Evolutionary conservation across 106 monocot species (phyloP).

Genomic region (Apostasia shenzhenica): DNA sequence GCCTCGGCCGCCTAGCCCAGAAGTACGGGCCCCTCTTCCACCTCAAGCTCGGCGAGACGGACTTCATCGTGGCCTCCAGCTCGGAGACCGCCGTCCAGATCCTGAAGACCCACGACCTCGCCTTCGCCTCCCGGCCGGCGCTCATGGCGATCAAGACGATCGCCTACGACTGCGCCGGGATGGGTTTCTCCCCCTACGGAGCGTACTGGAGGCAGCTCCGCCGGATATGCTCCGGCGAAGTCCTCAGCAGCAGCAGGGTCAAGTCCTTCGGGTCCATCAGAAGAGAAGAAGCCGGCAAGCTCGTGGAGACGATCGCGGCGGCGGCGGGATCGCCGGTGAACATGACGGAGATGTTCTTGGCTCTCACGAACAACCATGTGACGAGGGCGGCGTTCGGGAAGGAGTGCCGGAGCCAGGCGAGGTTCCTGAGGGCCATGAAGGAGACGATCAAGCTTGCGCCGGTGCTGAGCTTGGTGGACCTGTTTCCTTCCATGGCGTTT

Average conservation of each 20-base stretch:
- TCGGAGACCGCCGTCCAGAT: conserved; percentile 6
- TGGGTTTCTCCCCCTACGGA: conserved; percentile 10
- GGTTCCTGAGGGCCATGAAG: neutral
- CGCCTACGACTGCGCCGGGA: conserved; percentile 1
- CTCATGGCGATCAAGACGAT: neutral
- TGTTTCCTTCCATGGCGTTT: conserved; percentile 9
- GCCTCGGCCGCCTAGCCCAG: neutral
- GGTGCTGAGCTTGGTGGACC: neutral
- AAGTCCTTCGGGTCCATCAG: neutral
- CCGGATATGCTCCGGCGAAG: neutral
- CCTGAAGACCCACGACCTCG: conserved; percentile 3
- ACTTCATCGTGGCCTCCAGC: conserved; percentile 8
- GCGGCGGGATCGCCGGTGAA: neutral
- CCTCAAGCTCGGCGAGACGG: conserved; percentile 11
- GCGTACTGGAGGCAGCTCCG: conserved; percentile 1
- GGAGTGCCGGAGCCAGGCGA: neutral
- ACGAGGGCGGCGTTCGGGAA: conserved; percentile 1
- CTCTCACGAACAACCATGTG: neutral
- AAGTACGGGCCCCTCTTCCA: conserved; percentile 9
- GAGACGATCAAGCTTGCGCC: neutral
- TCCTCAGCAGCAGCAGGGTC: conserved; percentile 2
- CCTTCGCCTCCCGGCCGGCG: conserved; percentile 5
- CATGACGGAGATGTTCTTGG: neutral
- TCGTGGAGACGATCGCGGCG: neutral
- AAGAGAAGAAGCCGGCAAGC: neutral